phyloP scores from a whole-genome alignment of 1,284 basidiomycete genomes.

The Anthracocystis panici-leucophaei region DNA sequence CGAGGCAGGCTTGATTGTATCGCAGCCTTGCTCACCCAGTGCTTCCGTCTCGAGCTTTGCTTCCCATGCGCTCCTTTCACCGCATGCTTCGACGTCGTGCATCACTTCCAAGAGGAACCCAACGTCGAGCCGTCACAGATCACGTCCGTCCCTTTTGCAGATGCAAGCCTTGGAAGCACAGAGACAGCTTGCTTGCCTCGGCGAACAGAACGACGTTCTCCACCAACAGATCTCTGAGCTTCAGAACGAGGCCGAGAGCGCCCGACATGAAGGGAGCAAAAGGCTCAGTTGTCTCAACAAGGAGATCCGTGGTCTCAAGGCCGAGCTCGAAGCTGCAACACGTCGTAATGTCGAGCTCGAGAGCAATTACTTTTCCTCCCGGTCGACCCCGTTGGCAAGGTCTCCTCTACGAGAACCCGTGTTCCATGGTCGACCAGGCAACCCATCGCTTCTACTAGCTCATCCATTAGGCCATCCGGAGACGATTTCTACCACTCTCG shows the following conservation, averaged over 20 bases:
- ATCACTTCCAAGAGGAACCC: constrained; percentile 7
- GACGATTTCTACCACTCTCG: background rate
- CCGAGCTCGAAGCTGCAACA: constrained; percentile 58
- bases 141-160: constrained; percentile 34
- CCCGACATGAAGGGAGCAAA: constrained; percentile 51
- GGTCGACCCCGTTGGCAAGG: constrained; percentile 8
- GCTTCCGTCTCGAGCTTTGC: constrained; percentile 39
- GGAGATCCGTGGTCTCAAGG: constrained; percentile 60
- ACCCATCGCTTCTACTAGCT: constrained; percentile 9
- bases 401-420: constrained; percentile 12
- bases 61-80: constrained; percentile 28
- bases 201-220: constrained; percentile 59
- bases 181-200: constrained; percentile 53
- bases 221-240: constrained; percentile 60
- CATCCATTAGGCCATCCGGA: background rate
- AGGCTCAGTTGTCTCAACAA: constrained; percentile 52
- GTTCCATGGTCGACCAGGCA: background rate
- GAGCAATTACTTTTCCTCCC: background rate
- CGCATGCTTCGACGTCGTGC: constrained; percentile 1
- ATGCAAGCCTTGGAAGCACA: constrained; percentile 50
- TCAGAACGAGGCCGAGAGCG: constrained; percentile 57
- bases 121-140: constrained; percentile 22
- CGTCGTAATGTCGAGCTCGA: constrained; percentile 60
- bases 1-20: constrained; percentile 36
- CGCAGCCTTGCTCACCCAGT: constrained; percentile 47